Evolutionary conservation across 208 protist species (phyloP), one percentile per base, ranked within the genome.

Genomic region (Crithidia bombi): DNA sequence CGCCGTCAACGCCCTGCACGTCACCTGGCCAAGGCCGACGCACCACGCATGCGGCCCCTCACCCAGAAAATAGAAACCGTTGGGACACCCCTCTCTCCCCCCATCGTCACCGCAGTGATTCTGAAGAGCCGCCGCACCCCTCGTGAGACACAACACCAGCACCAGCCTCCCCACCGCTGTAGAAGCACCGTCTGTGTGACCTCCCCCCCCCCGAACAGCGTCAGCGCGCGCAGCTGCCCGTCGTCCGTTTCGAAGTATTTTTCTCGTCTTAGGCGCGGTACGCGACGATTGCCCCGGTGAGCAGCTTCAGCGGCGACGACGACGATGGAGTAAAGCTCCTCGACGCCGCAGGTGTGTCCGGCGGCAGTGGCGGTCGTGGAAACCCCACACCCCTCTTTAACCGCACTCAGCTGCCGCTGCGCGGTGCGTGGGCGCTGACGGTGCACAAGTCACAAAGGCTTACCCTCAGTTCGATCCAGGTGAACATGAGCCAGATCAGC

Each of bases 361-460:
- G 30, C 49, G 46, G 36, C 51, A n/a, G n/a, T n/a, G n/a, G n/a
- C n/a, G n/a, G n/a, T n/a, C n/a, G n/a, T n/a, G n/a, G n/a, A n/a
- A n/a, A n/a, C n/a, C n/a, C n/a, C n/a, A n/a, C n/a, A n/a, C n/a
- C n/a, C 83, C n/a, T 75, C 63, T n/a, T n/a, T n/a, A n/a, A n/a
- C 14, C 85, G 83, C 28, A 89, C 74, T 33, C 89, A 94, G 63
- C 47, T 98, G 10, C 97, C 97, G 10, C 75, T 99, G 32, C 87
- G 79, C 6, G 85, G 98, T 15, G 97, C 95, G 6, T 98, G 95
- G 94, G 95, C 95, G 3, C 78, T 98, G 39, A 98, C 95, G 19
- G 94, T 98, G 50, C 97, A 99, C 86, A 99, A 99, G 66, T 81
- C 83, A 15, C 97, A 99, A 66, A 97, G 97, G 32, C 79, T 98